Base-by-base conservation (phyloP, 768 basidiomycete species). In the Macrolepiota fuliginosa region DNA sequence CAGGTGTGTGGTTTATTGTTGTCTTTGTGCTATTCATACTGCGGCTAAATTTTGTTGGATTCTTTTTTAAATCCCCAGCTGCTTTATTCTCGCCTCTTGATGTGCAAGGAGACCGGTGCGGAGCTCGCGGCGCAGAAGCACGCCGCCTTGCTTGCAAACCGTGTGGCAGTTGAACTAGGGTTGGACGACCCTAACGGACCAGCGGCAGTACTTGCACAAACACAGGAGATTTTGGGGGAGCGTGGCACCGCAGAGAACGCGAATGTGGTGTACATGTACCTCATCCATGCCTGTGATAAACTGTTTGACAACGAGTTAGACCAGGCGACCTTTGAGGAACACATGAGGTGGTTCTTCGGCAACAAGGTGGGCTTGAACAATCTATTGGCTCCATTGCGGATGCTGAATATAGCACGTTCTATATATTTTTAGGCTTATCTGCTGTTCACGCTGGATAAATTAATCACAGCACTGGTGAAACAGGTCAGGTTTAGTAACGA, bases 261-360 rank as follows among this genome's bases (percentile, higher is more conserved):
- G 45, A 88, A 89, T 66, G 81, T 90, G 69, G 89, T 93, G 63
- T 98, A 98, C 76, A 79, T 87, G 76, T 94, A 96, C 69, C 82
- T 96, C 55, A 78, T 98, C 36, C 91, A 89, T 61, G 90, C 92
- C 10, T 94, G 92, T 72, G 96, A 98, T 74, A 92, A 92, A 79
- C 73, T 96, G 45, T 98, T 98, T 70, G 94, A 94, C 68, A 89
- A 85, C 64, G 96, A 98, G 70, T 81, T 98, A 62, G 97, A 98
- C 72, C 91, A 90, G 70, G 76, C 83, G n/a, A 86, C 88, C 22
- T 98, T 95, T 68, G 96, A 98, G 73, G 97, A 98, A 72, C 92
- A 94, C 69, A 87, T 98, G 86, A 79, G 97, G 65, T 92, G 93
- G 85, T 91, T 96, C 76, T 95, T 94, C 77, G 91, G 92, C 35